Conservation (phyloP, 208 protist genomes). For the Acanthamoeba quina region DNA sequence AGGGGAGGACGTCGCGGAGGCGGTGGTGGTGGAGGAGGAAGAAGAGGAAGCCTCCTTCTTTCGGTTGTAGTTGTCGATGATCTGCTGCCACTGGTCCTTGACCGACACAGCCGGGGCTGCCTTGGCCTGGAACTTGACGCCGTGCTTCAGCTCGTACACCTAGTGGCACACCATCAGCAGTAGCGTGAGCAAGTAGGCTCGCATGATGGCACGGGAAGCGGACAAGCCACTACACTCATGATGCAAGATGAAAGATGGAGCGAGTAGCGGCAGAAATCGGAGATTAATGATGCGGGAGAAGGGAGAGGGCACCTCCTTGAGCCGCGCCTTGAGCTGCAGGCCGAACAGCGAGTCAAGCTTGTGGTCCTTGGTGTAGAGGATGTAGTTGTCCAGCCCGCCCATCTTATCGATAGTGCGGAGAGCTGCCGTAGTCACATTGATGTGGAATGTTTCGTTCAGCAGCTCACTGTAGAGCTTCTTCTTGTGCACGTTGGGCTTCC, state of each 20-base stretch:
- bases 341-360: slow-evolving; percentile 26
- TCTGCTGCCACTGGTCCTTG: slow-evolving; percentile 2
- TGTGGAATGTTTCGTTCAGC: slow-evolving; percentile 20
- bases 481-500: slow-evolving; percentile 61
- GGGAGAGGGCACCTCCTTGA: background rate
- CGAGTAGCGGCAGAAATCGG: no score
- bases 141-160: slow-evolving; percentile 5
- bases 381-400: slow-evolving; percentile 41
- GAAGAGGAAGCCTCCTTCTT: background rate
- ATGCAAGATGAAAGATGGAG: no score
- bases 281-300: background rate
- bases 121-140: background rate
- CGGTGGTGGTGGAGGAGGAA: no score
- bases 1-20: background rate
- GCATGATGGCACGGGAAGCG: no score
- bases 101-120: background rate
- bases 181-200: background rate
- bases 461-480: slow-evolving; percentile 42
- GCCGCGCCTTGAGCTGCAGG: background rate
- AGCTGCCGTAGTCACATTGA: slow-evolving; percentile 21
- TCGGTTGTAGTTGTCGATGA: background rate
- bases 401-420: slow-evolving; percentile 30
- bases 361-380: background rate
- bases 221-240: no score
- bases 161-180: background rate